Evolutionary conservation across 2,329 filamentous ascomycete species (phyloP), one percentile per base, ranked within the genome.

Genomic region (Pseudogymnoascus sp.): DNA sequence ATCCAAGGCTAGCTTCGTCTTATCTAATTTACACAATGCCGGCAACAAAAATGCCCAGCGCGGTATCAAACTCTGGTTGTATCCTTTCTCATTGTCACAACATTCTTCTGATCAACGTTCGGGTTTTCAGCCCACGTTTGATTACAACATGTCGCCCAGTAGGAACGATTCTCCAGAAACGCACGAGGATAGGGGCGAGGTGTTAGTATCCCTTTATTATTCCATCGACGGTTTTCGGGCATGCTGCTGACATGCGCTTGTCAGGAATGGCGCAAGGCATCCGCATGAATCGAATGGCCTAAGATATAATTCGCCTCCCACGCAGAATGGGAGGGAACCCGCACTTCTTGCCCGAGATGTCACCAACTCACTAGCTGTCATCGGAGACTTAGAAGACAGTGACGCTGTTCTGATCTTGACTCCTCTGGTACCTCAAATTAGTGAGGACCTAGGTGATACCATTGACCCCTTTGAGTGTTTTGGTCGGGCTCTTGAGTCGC

Each of bases 391-490:
- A 26, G 71, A 69, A 40, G 76, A 81, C 56, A 76, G 78, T 62
- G 81, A 85, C 67, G 72, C 82, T n/a, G 75, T 88, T n/a, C 76
- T 89, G 61, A 80, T 87, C 56, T 73, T 87, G 35, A 86, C 86
- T 5, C 85, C 85, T 1, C 79, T 81, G 26, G 79, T 83, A 35
- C 72, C 79, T 21, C 82, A 79, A 56, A 71, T 76, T 66, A 77
- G 74, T 68, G 75, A 73, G 64, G 75, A 75, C 67, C 68, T 76
- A 50, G 70, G 74, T 50, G 76, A 78, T 65, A 74, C 74, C 50
- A 79, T 75, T 69, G 89, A 93, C 71, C 89, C 89, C 0, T 92
- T 92, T 70, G 88, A 92, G 73, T 80, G 82, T 13, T 77, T 93
- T 16, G 89, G 89, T 19, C 80, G 81, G 66, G 82, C 84, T 50